These are phyloP conservation scores for Solanum clarkiae DNA, from an alignment of 257 asterid genomes.

Conservation along the genomic window DNA sequence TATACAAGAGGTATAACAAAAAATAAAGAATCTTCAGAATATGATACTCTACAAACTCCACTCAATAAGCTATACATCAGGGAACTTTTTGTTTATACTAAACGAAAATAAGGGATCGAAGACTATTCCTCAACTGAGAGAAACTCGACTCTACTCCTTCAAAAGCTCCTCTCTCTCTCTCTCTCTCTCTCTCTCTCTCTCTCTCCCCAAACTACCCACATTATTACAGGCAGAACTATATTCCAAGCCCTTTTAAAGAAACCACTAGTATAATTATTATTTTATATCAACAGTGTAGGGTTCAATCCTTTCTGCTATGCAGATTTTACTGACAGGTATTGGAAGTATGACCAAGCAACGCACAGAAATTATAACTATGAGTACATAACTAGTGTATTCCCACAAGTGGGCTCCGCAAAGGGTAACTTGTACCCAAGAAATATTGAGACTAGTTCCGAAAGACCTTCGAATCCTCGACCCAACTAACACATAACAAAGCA, in stretches of 20 bases:
- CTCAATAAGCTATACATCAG: not conserved
- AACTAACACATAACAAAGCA: not conserved
- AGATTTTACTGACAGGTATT: not conserved
- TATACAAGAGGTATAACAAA: not conserved
- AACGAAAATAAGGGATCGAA: not conserved
- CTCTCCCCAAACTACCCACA: not conserved
- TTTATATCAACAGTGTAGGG: not conserved
- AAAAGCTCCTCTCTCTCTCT: not conserved
- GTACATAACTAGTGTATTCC: not conserved
- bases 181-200: not conserved
- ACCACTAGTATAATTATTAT: not conserved
- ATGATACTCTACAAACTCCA: not conserved
- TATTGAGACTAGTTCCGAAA: not conserved
- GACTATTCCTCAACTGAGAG: not conserved
- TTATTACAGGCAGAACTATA: not conserved
- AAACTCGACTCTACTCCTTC: not conserved
- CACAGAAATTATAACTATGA: not conserved
- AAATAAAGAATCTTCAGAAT: not conserved
- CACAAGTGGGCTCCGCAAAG: not conserved
- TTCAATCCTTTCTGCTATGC: not conserved
- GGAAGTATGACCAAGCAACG: not conserved
- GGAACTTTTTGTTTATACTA: not conserved
- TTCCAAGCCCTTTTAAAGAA: not conserved
- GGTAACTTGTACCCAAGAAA: not conserved
- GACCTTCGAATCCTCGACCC: not conserved